Evolutionary conservation across 371 early-diverging fungal species (phyloP).

Genomic region (Mucor saturninus): DNA sequence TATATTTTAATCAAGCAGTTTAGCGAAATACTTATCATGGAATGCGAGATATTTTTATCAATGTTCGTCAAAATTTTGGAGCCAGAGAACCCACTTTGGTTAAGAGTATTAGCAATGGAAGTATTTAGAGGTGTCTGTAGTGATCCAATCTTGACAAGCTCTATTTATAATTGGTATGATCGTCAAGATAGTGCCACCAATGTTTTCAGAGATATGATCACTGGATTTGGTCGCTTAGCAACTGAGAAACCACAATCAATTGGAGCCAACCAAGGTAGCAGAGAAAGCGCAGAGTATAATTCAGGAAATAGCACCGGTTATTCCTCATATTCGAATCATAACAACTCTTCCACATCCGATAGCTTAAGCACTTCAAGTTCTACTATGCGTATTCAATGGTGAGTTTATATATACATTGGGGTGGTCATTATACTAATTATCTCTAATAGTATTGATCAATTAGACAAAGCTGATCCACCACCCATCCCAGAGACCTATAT

Average conservation of each 20-base stretch:
- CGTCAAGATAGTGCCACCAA: slow-evolving; percentile 69
- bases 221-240: slow-evolving; percentile 76
- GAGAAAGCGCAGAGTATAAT: slow-evolving; percentile 48
- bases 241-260: slow-evolving; percentile 79
- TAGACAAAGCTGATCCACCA: slow-evolving; percentile 93
- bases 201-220: slow-evolving; percentile 83
- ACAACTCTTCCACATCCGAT: slow-evolving; percentile 2
- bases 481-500: slow-evolving; percentile 86
- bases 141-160: slow-evolving; percentile 63
- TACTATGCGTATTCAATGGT: slow-evolving; percentile 81
- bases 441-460: slow-evolving; percentile 74
- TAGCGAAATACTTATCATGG: slow-evolving; percentile 75
- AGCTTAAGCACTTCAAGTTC: slow-evolving; percentile 57
- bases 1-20: slow-evolving; percentile 82
- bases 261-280: slow-evolving; percentile 58
- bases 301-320: slow-evolving; percentile 5
- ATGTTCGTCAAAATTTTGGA: slow-evolving; percentile 86
- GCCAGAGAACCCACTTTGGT: slow-evolving; percentile 82
- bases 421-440: neutral
- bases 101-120: slow-evolving; percentile 89
- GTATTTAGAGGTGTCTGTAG: slow-evolving; percentile 73
- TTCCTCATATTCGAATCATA: slow-evolving; percentile 15
- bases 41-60: slow-evolving; percentile 93
- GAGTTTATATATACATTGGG: slow-evolving; percentile 7
- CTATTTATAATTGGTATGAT: slow-evolving; percentile 82